Base-by-base conservation (phyloP, 2,329 filamentous ascomycete species). In the Zymoseptoria pseudotritici region DNA sequence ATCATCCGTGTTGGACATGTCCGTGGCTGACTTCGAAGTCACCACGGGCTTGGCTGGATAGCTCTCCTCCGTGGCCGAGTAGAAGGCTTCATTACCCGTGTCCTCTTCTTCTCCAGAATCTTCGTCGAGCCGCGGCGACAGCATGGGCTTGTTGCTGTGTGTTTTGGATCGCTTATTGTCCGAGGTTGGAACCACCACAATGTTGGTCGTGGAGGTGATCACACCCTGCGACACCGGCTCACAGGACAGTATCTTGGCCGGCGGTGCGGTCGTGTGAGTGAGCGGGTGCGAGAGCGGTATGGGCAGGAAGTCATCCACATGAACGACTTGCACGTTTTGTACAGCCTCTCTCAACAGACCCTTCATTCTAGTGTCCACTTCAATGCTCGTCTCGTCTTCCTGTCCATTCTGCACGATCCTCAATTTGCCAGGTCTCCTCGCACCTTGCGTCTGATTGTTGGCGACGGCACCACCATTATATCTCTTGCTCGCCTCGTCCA, bases 141-240 rank as follows among this genome's bases (percentile, higher is more conserved):
- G 63, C 5, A 73, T 58, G 11, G 65, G 58, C 26, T 66, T 65
- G 59, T 66, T 66, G 36, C 61, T 62, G 29, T 57, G 58, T 3
- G 58, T 26, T 53, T 61, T 66, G 4, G 63, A 22, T 84, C 80
- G 52, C 86, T 85, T 29, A n/a, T 46, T 46, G 87, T 57, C 76
- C 77, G 64, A 79, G 4, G 85, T 83, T 24, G 83, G 82, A 54
- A 89, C 86, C 21, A 97, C 80, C 22, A 99, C 86, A 59, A 99
- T 90, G 69, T 89, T 91, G 17, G 92, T 99, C 11, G 79, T 82
- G 0, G 90, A 82, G 8, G 86, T 82, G 53, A 99, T 73, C 4
- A 94, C 74, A 8, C 94, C 94, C 74, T 99, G 94, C 5, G 90
- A 86, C 17, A 97, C 91, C 8, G 94, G 94, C 73, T 99, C 94